phyloP scores from a whole-genome alignment of 2,329 filamentous ascomycete species.

The Penicillium decumbens region DNA sequence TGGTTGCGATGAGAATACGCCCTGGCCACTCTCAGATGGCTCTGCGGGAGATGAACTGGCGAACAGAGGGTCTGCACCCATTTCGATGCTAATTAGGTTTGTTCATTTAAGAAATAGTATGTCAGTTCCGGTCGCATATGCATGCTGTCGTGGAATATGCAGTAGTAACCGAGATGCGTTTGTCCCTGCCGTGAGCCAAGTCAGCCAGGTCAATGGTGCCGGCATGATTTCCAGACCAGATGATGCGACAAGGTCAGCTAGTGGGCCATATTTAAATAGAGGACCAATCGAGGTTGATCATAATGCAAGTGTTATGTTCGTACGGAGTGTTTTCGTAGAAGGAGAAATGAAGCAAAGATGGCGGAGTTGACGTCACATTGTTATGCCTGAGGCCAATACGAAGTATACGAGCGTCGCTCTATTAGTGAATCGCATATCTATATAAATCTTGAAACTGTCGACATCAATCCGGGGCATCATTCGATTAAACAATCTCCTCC shows the following conservation, averaged over 20 bases:
- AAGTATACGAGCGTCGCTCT: background rate
- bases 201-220: background rate
- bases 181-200: background rate
- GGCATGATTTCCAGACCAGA: background rate
- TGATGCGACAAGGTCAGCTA: background rate
- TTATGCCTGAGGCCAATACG: constrained; percentile 4
- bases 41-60: constrained; percentile 3
- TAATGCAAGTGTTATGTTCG: background rate
- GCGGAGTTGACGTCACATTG: constrained; percentile 5
- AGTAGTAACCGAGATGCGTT: background rate
- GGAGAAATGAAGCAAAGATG: background rate
- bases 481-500: constrained; percentile 13
- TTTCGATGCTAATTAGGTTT: background rate
- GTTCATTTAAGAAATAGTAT: background rate
- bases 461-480: background rate
- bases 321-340: background rate
- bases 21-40: background rate
- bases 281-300: background rate
- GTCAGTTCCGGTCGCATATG: background rate
- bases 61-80: background rate
- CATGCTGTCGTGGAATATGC: background rate
- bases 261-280: too few species aligned
- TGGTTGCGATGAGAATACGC: constrained; percentile 46
- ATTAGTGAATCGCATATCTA: background rate
- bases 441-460: background rate